Evolutionary conservation across 1,284 basidiomycete species (phyloP), one percentile per base, ranked within the genome.

Genomic region (Leccinum fuscescens): DNA sequence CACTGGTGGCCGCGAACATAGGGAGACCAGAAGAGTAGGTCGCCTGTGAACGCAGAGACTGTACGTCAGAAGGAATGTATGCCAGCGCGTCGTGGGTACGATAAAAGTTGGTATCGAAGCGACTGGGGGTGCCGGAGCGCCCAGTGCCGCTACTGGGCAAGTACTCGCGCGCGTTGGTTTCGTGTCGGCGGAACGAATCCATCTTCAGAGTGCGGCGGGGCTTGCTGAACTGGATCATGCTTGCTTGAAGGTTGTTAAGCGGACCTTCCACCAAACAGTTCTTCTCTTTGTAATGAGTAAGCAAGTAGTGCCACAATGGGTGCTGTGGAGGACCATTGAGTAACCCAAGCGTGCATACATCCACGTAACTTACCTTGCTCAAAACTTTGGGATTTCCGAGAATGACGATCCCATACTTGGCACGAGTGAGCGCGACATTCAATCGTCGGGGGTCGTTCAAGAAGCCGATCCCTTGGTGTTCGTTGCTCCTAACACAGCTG

Each of bases 391-490:
- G 96, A 73, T 99, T 99, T 14, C 97, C 97, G 20, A 99, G 82
- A 68, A 99, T 97, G 59, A 99, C 96, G 3, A 97, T 89, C 9
- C 97, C 97, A 72, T 98, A 99, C 77, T 98, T 98, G 55, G 97
- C 97, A 67, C 97, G 86, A 0, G 97, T 98, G 46, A 99, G 83
- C 31, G 97, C 97, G 49, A 99, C 97, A 69, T 99, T 99, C 70
- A 99, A 78, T 66, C 97, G 89, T 64, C 97, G 82, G 3, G 97
- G 97, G 75, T 99, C 97, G 71, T 96, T 98, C 79, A 99, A 83
- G 85, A 99, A 99, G 60, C 97, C 97, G 65, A 99, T 99, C 31
- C 97, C 97, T 75, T 98, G 97, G 72, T 99, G 96, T 74, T 99
- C 97, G 76, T 99, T 99, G 78, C 94, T 97, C 71, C 97, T 82